Conservation (phyloP, 2,329 filamentous ascomycete species). For the Aspergillus unguis region DNA sequence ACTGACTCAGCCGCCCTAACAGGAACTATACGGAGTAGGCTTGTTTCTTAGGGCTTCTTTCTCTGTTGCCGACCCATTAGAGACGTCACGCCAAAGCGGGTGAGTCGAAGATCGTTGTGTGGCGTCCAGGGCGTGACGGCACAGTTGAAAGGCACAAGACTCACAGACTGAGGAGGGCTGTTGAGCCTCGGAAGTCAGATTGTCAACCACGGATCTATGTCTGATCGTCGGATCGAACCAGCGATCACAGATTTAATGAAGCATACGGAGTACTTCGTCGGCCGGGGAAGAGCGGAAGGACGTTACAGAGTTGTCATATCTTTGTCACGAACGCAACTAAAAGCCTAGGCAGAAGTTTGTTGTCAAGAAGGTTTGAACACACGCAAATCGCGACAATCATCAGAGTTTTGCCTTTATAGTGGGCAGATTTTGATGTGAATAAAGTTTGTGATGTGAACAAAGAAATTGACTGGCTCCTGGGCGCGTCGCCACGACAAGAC, state of each 20-base stretch:
- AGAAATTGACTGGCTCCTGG: neutral
- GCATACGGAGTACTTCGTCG: neutral
- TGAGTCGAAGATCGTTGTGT: neutral
- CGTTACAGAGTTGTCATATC: constrained; percentile 1
- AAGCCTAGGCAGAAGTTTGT: neutral
- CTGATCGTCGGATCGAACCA: constrained; percentile 5
- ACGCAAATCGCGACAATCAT: neutral
- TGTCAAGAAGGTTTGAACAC: neutral
- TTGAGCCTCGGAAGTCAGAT: neutral
- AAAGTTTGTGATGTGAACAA: neutral
- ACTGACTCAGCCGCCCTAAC: neutral
- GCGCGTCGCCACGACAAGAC: too few species aligned
- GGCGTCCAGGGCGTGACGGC: neutral
- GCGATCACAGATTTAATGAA: constrained; percentile 3
- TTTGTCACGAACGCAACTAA: constrained; percentile 2
- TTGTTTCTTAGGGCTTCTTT: neutral
- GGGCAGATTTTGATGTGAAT: neutral
- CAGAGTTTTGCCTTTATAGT: too few species aligned
- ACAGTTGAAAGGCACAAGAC: neutral
- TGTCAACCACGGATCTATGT: constrained; percentile 6
- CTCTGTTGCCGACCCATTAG: neutral
- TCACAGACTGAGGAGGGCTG: neutral
- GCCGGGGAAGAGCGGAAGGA: neutral
- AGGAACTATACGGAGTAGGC: too few species aligned
- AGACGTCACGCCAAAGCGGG: neutral